Evolutionary conservation across 1,139 yeast genomes (phyloP), one percentile per base, ranked within the genome.

Genomic region (Taiozyma sp.): DNA sequence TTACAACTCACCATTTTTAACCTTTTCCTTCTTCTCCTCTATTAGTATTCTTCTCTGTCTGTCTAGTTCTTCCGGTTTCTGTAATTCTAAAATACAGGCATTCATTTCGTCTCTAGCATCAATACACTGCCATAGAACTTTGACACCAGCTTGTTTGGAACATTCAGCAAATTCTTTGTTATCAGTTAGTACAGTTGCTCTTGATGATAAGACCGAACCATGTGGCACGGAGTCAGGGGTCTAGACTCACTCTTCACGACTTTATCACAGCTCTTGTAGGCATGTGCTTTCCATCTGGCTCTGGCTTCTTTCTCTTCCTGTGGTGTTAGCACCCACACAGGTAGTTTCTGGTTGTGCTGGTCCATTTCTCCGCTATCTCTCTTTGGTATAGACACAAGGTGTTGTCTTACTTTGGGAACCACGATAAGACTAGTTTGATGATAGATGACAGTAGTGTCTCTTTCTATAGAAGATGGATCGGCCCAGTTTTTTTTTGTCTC

Each of bases 241-340:
- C 24, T 37, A 19, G 41, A 64, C 76, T 64, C 63, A 52, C 75
- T 77, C 61, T 74, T 74, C 47, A 87, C 89, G 52, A 76, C 71
- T 39, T 77, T 83, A 60, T 85, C 90, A 67, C 97, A 90, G 55
- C 72, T 70, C 47, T 77, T 75, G 70, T 89, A 87, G 0, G 96
- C 81, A 65, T 77, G 78, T 55, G 76, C 81, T 68, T 89, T 86
- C 82, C 95, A 83, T 61, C 89, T 78, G 59, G 81, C 83, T 58
- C 89, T 81, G 37, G 89, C 83, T 58, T 84, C 80, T 68, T 85
- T 85, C 64, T 90, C 97, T 64, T 90, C 97, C 58, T 79, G 78
- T 4, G 97, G 96, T 0, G 95, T 81, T 42, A 90, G 73, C 60
- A 88, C 79, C 97, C 97, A 90, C 14, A 81, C 73, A 1, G 96